These are phyloP conservation scores for Umbilicus rupestris DNA, from an alignment of 164 flowering plant genomes.

Conservation along the genomic window DNA sequence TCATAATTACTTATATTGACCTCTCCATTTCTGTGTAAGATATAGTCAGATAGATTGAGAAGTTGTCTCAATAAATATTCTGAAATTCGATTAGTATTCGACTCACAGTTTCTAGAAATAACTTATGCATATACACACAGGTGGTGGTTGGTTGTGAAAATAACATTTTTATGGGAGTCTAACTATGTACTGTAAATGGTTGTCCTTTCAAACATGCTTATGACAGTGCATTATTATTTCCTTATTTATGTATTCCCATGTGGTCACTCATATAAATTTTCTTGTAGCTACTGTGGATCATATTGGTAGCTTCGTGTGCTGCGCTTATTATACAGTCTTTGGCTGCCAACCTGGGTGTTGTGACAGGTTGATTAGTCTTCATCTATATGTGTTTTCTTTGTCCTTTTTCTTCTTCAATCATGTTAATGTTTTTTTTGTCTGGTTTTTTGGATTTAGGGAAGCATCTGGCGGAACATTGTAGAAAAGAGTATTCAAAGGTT, in stretches of 20 bases:
- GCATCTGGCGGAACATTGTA: slow-evolving; percentile 89
- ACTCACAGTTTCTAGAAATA: neutral
- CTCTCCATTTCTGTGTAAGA: neutral
- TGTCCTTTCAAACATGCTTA: neutral
- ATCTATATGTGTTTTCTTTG: neutral
- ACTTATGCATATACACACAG: neutral
- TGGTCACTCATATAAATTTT: slow-evolving; percentile 7
- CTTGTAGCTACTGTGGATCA: slow-evolving; percentile 81
- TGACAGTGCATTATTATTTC: neutral
- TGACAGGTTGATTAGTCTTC: slow-evolving; percentile 41
- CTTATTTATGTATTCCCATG: neutral
- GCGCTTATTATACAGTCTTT: slow-evolving; percentile 83
- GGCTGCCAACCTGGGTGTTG: slow-evolving; percentile 93
- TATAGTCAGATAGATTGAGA: neutral
- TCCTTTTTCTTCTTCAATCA: neutral
- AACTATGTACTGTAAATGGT: neutral
- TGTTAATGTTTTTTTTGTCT: neutral
- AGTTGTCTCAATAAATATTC: no score
- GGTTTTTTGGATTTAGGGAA: slow-evolving; percentile 44
- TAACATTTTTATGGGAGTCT: neutral
- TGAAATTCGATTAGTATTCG: neutral
- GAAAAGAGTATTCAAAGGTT: slow-evolving; percentile 58
- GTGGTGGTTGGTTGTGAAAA: neutral
- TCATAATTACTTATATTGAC: neutral
- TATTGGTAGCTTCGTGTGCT: slow-evolving; percentile 80